Conservation (phyloP, 805 yeast genomes). For the Wickerhamomyces bisporus region DNA sequence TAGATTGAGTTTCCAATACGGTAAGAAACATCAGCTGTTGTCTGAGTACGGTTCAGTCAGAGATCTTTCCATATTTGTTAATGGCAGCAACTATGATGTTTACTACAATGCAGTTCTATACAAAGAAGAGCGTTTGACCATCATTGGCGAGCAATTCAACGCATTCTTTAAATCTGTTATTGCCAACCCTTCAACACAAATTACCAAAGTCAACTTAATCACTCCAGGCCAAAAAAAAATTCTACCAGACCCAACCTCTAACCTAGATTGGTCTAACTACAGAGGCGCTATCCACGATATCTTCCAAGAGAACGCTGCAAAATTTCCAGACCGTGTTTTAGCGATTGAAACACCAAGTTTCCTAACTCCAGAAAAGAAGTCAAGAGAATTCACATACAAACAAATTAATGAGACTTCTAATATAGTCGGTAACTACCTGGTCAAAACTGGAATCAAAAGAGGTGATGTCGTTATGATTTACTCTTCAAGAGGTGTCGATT, state of each 20-base stretch:
- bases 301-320: slow-evolving; percentile 79
- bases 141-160: slow-evolving; percentile 67
- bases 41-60: slow-evolving; percentile 46
- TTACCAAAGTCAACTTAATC: slow-evolving; percentile 62
- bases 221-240: slow-evolving; percentile 56
- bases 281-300: slow-evolving; percentile 97
- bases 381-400: slow-evolving; percentile 74
- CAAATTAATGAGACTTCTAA: slow-evolving; percentile 94
- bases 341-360: slow-evolving; percentile 87
- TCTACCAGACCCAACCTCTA: slow-evolving; percentile 83
- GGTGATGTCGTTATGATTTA: slow-evolving; percentile 98
- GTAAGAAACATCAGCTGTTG: slow-evolving; percentile 21
- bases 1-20: slow-evolving; percentile 49
- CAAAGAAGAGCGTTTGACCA: slow-evolving; percentile 59
- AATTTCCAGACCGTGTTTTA: slow-evolving; percentile 82
- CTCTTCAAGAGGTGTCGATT: slow-evolving; percentile 95
- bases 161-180: slow-evolving; percentile 42
- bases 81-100: slow-evolving; percentile 35
- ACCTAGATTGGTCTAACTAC: slow-evolving; percentile 86
- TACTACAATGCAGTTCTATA: slow-evolving; percentile 75
- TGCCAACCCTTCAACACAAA: slow-evolving; percentile 32
- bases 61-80: slow-evolving; percentile 55
- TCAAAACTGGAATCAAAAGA: slow-evolving; percentile 70
- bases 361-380: slow-evolving; percentile 40
- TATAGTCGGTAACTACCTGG: slow-evolving; percentile 84